A percentile compares a stretch with the other conserved stretches of the same genome.
These are phyloP conservation scores for Dillenia suffruticosa DNA, from an alignment of 164 flowering plant genomes.

Conservation along the genomic window DNA sequence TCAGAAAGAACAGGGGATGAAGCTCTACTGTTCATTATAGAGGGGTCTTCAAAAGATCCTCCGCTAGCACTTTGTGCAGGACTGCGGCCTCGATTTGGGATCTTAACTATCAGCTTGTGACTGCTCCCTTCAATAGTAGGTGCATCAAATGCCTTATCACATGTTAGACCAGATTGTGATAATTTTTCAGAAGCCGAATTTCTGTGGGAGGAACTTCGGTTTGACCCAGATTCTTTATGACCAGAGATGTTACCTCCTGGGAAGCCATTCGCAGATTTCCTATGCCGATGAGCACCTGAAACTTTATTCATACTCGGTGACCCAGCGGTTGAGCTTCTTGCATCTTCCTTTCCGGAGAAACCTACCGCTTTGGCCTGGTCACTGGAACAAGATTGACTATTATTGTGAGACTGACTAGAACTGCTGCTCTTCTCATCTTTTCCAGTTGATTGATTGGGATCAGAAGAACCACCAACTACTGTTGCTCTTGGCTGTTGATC, in stretches of 20 bases:
- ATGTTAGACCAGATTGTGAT: conserved; percentile 34
- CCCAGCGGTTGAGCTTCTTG: conserved; percentile 62
- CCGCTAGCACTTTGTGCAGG: conserved; percentile 46
- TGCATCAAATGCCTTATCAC: conserved; percentile 45
- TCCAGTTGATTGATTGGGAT: conserved; percentile 23
- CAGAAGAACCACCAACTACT: conserved; percentile 18
- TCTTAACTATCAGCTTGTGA: conserved; percentile 71
- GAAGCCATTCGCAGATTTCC: conserved; percentile 58
- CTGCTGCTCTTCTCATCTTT: conserved; percentile 63
- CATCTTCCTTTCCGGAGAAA: conserved; percentile 63
- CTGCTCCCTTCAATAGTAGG: conserved; percentile 37
- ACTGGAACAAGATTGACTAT: conserved; percentile 73
- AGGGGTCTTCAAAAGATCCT: conserved; percentile 25
- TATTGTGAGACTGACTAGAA: conserved; percentile 84
- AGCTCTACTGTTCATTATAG: conserved; percentile 12
- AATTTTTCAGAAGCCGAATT: conserved; percentile 43
- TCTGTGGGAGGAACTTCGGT: conserved; percentile 32
- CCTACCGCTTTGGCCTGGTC: conserved; percentile 55
- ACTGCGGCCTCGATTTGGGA: conserved; percentile 59
- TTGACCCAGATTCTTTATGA: conserved; percentile 49
- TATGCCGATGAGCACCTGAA: conserved; percentile 44
- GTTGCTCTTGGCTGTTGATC: conserved; percentile 23
- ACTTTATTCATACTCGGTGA: conserved; percentile 39
- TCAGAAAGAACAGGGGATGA: conserved; percentile 57
- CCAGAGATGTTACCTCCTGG: conserved; percentile 37